Base-by-base conservation (phyloP, 257 asterid genomes). In the Paraleonurus japonicus region DNA sequence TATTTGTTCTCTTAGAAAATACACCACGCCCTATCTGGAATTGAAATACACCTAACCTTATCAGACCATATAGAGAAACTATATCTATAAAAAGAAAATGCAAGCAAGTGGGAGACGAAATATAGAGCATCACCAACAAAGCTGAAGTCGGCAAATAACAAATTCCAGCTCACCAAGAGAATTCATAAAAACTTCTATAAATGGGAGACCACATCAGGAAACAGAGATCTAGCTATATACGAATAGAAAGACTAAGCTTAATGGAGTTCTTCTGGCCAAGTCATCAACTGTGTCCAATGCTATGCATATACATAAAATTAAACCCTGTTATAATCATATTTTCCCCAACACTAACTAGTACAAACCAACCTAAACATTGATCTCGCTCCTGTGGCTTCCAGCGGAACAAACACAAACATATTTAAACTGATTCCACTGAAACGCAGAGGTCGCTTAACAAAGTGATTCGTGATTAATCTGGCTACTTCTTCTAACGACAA, bases 61-160 rank as follows among this genome's bases (percentile, higher is more conserved):
- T 35, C 11, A 35, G 45, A 43, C 35, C n/a, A 24, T 59, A 59
- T 24, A 20, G 4, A 43, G 57, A 32, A 22, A 69, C 39, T 23
- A 55, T 32, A 47, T 57, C 9, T 5, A 32, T 12, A 60, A 61
- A 32, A 28, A 71, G 26, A 54, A 61, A 60, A 51, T 35, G 58
- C 70, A 68, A 54, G 33, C 45, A 70, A 30, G 20, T 3, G 50
- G 45, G 28, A 54, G 4, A 55, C 39, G 10, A 26, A 77, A 45
- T 23, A 32, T 39, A 23, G 7, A 50, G 72, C 35, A 48, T 45
- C 70, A 64, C 71, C 16, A 64, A 54, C 41, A 55, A 20, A 51
- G 6, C 3, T 47, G 6, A 50, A 62, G 47, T 58, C 28, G 24
- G 55, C 65, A 41, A 51, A 65, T 28, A 20, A 47, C 64, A 59